A percentile compares a stretch with the other conserved stretches of the same genome.
phyloP scores from a whole-genome alignment of 139 green algal genomes.

The Ettlia oleoabundans region DNA sequence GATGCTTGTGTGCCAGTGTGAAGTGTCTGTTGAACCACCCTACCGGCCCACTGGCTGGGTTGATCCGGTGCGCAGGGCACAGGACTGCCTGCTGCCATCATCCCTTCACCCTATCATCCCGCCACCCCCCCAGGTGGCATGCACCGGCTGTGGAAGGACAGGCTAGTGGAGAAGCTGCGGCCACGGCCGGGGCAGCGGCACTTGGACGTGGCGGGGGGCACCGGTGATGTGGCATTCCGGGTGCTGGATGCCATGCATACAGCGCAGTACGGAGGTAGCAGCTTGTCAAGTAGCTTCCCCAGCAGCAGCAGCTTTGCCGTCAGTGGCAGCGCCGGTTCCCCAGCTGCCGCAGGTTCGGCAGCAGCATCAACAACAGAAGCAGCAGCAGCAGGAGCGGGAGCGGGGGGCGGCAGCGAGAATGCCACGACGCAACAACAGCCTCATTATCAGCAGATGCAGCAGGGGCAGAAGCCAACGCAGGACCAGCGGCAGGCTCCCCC shows the following conservation, averaged over 20 bases:
- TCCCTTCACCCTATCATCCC: neutral
- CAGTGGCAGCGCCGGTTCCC: neutral
- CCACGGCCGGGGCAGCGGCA: slow-evolving; percentile 91
- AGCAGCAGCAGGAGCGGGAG: slow-evolving; percentile 13
- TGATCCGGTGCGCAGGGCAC: no score
- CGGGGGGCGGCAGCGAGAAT: neutral
- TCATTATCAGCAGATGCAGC: slow-evolving; percentile 26
- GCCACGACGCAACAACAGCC: neutral
- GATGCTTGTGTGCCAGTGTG: no score
- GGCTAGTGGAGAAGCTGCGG: slow-evolving; percentile 77
- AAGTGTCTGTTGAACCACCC: no score
- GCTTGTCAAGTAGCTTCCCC: no score
- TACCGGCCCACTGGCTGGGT: no score
- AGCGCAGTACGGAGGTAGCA: no score
- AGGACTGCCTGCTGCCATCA: neutral
- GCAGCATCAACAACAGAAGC: slow-evolving; percentile 23
- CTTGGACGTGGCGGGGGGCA: slow-evolving; percentile 97
- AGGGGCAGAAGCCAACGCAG: neutral
- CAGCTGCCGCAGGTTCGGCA: neutral
- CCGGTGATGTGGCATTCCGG: slow-evolving; percentile 91
- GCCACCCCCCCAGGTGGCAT: slow-evolving; percentile 61
- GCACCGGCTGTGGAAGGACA: slow-evolving; percentile 98
- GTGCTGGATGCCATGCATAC: slow-evolving; percentile 77
- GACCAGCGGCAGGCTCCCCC: slow-evolving; percentile 14
- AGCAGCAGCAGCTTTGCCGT: slow-evolving; percentile 3